Base-by-base conservation (phyloP, 768 basidiomycete species). In the Termitomyces sp. region DNA sequence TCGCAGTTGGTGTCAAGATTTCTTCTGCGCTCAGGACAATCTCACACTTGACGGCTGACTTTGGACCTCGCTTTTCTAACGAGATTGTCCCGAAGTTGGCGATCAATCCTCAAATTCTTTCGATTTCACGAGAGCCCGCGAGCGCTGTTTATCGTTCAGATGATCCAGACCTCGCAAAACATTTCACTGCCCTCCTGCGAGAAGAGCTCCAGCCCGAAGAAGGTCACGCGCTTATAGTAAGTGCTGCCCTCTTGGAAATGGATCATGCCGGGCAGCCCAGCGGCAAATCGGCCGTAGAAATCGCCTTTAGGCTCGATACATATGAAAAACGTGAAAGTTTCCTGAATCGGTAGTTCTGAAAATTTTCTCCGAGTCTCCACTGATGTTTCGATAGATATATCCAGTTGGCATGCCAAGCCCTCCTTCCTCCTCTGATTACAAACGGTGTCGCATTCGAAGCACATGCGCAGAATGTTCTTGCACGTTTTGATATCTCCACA, bases 381-480 rank as follows among this genome's bases (percentile, higher is more conserved):
- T 56, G 3, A 54, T 40, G 26, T 30, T 10, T 51, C 13, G 43
- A 18, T 55, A 82, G 83, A 51, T 85, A 83, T 57, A 70, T 82
- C 48, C 70, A 74, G 28, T 67, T 81, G n/a, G 76, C 79, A 5
- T 78, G 81, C 51, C 71, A 74, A 33, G 82, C 81, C 2, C 68
- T 85, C 18, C 67, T 84, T 55, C 82, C 83, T 11, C 74, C 81
- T 5, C 66, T 82, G 40, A 67, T 85, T 14, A 56, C 77, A 43
- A 81, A 85, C 51, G 82, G 82, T 4, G 78, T 83, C n/a, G 78
- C 79, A 7, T 82, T 85, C 52, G 83, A 85, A 68, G 83, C 81
- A 10, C 83, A 85, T 65, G 80, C 82, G 1, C 83, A 85, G 59
- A 85, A 84, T 62, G 72, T 79, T 18, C 75, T 82, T 7, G 73